Evolutionary conservation across 2,329 filamentous ascomycete species (phyloP), one percentile per base, ranked within the genome.

Genomic region (Gnomoniopsis sp.): DNA sequence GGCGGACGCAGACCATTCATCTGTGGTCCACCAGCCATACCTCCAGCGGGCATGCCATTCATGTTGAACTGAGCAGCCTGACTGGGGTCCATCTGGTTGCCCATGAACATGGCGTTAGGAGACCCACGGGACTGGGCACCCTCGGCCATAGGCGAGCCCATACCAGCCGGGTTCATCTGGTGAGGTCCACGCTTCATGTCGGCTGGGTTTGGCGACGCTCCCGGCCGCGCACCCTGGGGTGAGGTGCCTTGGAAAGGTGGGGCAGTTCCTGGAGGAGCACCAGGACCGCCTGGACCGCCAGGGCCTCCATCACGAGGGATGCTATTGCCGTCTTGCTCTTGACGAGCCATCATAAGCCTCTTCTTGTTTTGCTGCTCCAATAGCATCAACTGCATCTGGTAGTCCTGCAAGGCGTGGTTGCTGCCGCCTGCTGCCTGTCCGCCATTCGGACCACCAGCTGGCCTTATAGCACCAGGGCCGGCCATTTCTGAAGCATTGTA

Each of bases 341-440:
- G 88, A 19, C 90, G 85, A 41, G 90, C 90, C 89, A 92, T 91
- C 61, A 92, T 86, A 51, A 93, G 79, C 19, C 90, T 81, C 74
- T 92, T 93, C 79, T 93, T 93, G 67, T 93, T 93, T 74, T 93
- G 89, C 73, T 93, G 90, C 74, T 93, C 90, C 17, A 93, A 81
- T 52, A 93, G 75, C 90, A 93, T 93, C 70, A 93, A 76, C 71
- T 93, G 90, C 89, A 93, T 93, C 76, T 93, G 90, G 68, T 93
- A 93, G 71, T 95, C 90, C 72, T 93, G 89, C 79, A 93, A 79
- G 22, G 90, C 90, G 71, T 93, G 89, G 70, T 91, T 93, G 73
- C 88, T 89, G 53, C 77, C 81, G 66, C 75, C 80, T 62, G 74
- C 79, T 17, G 74, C 75, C 64, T 79, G 79, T 36, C 72, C 74